A percentile compares a stretch with the other conserved stretches of the same genome.
These are phyloP conservation scores for Colletotrichum tofieldiae DNA, from an alignment of 2,329 filamentous ascomycete genomes.

Conservation along the genomic window DNA sequence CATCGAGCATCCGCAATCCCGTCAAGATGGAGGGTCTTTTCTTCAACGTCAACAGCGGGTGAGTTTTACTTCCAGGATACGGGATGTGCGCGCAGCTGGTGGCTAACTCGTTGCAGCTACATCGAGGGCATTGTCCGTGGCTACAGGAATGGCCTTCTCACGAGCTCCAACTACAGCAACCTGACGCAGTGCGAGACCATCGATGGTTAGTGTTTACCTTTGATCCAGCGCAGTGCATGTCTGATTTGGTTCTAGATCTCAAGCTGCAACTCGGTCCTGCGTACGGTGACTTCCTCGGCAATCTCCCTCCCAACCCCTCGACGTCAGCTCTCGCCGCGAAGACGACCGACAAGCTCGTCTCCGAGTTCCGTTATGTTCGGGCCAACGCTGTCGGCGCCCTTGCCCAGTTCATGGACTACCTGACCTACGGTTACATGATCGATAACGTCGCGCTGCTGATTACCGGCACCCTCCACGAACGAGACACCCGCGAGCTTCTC, in stretches of 20 bases:
- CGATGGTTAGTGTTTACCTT: constrained; percentile 76
- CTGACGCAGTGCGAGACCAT: constrained; percentile 98
- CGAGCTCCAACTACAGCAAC: constrained; percentile 92
- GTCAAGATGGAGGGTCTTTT: constrained; percentile 87
- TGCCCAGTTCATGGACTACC: constrained; percentile 96
- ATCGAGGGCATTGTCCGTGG: constrained; percentile 98
- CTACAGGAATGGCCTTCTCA: constrained; percentile 95
- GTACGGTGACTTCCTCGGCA: constrained; percentile 96
- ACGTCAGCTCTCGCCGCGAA: constrained; percentile 95
- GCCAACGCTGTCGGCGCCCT: constrained; percentile 93
- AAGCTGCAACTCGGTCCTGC: constrained; percentile 97
- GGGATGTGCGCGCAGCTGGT: constrained; percentile 1
- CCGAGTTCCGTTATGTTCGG: constrained; percentile 96
- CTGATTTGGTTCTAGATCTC: constrained; percentile 75
- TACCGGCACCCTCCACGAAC: constrained; percentile 96
- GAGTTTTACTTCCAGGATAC: constrained; percentile 50
- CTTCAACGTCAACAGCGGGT: constrained; percentile 96
- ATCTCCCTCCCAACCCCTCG: constrained; percentile 95
- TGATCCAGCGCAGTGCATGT: constrained; percentile 31
- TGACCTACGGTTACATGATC: constrained; percentile 99
- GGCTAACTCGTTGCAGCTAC: constrained; percentile 74
- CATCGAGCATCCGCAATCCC: constrained; percentile 26
- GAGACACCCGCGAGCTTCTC: constrained; percentile 94
- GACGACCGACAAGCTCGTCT: constrained; percentile 97
- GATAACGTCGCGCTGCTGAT: constrained; percentile 99